Evolutionary conservation across 1,284 basidiomycete genomes (phyloP).

Genomic region (Austroboletus niveus): DNA sequence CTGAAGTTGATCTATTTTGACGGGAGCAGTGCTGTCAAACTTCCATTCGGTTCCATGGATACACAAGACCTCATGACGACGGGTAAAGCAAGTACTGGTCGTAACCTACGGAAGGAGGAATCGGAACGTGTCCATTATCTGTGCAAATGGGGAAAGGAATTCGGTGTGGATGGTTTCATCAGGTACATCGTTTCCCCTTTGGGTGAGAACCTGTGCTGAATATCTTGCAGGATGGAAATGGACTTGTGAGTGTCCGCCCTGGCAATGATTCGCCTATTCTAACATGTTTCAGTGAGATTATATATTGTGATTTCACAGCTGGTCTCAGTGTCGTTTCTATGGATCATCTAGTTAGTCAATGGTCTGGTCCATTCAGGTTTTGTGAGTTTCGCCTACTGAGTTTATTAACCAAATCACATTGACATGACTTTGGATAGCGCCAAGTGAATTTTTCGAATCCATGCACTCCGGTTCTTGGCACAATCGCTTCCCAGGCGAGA

Average conservation of each 20-base stretch:
- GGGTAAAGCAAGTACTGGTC: conserved; percentile 25
- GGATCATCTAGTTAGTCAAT: conserved; percentile 15
- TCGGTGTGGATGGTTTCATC: conserved; percentile 39
- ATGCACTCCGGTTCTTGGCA: conserved; percentile 34
- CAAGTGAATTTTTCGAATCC: conserved; percentile 8
- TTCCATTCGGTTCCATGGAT: conserved; percentile 39
- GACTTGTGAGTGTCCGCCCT: conserved; percentile 40
- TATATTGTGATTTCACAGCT: conserved; percentile 48
- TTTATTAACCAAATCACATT: neutral
- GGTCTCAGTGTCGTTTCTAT: conserved; percentile 40
- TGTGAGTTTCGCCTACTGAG: conserved; percentile 3
- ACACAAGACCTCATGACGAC: conserved; percentile 42
- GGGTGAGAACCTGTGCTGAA: neutral
- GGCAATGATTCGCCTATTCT: neutral
- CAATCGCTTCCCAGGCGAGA: conserved; percentile 37
- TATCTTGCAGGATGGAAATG: conserved; percentile 43
- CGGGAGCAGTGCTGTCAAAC: conserved; percentile 40
- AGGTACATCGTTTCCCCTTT: conserved; percentile 24
- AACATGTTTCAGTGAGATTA: conserved; percentile 43
- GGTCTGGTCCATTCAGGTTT: rapidly evolving
- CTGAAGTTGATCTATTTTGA: conserved; percentile 46
- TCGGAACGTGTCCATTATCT: conserved; percentile 31
- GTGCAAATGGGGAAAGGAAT: conserved; percentile 36
- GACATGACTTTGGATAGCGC: neutral
- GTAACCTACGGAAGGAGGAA: conserved; percentile 24